Evolutionary conservation across 192 early-diverging fungal genomes (phyloP), one percentile per base, ranked within the genome.

Genomic region (Coemansia sp.): DNA sequence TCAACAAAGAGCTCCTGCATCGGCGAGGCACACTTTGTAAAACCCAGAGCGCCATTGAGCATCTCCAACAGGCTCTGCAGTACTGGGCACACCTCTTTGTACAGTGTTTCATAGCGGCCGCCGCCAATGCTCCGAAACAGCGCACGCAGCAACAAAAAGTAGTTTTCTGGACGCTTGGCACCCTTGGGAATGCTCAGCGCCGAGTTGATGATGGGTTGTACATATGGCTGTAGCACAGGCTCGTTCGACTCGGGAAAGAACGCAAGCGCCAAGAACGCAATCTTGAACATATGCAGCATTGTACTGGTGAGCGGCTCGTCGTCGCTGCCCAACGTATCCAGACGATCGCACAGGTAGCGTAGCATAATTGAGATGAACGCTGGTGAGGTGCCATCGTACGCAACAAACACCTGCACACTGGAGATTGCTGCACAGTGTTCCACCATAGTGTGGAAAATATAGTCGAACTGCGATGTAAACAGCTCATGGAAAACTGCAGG

Each of bases 1-100:
- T 99, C 96, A 27, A 98, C 93, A 85, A 97, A 97, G n/a, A 98
- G 82, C 68, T 98, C 96, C 41, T 89, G 87, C 88, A 96, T 91
- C 25, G 88, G 87, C 64, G 85, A 88, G 56, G 91, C 89, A 59
- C 91, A 87, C 7, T 94, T 90, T 7, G 88, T 63, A 0, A 93
- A 89, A 4, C 90, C 80, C 6, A 97, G 80, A 5, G 91, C 75
- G 19, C 82, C 80, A 68, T 98, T 98, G n/a, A 99, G 84, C 4
- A 86, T 88, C 64, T 97, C 95, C 10, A 99, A 82, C 26, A 99
- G 81, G 5, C 93, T 89, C 65, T 93, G 96, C 35, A 99, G 75
- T 48, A 98, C 74, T 1, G 98, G 95, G 29, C 93, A 85, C 6
- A 98, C 95, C 72, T 98, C 96, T 68, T 95, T 91, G 77, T 99